These are phyloP conservation scores for Solanum habrochaites DNA, from an alignment of 257 asterid genomes.

Conservation along the genomic window DNA sequence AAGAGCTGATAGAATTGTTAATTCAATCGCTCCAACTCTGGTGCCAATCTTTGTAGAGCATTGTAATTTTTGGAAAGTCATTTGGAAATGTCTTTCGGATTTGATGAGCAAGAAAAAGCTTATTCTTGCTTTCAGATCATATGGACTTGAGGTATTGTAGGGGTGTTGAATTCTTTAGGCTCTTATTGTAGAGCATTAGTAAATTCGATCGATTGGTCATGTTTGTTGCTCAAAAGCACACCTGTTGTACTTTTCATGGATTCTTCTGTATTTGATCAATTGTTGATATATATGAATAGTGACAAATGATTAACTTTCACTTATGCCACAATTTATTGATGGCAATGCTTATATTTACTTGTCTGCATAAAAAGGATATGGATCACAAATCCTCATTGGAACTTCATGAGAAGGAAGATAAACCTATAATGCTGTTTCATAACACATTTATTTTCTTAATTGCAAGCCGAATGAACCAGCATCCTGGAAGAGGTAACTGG, in stretches of 20 bases:
- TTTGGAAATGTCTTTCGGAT: slow-evolving; percentile 3
- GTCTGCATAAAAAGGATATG: not conserved
- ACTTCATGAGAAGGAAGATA: not conserved
- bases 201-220: not conserved
- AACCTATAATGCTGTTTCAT: not conserved
- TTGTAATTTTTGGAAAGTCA: not conserved
- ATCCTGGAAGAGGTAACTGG: not conserved
- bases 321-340: not conserved
- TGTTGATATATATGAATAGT: slow-evolving; percentile 10
- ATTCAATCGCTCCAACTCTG: slow-evolving; percentile 14
- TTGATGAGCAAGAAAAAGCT: slow-evolving; percentile 12
- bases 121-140: slow-evolving; percentile 7
- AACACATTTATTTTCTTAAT: not conserved
- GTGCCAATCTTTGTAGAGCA: slow-evolving; percentile 5
- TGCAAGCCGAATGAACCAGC: not conserved
- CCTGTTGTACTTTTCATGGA: slow-evolving; percentile 1
- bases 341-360: not conserved
- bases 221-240: slow-evolving; percentile 13
- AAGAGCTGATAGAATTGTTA: not conserved
- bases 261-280: slow-evolving; percentile 3
- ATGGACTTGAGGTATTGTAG: slow-evolving; percentile 15
- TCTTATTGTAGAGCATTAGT: slow-evolving; percentile 1
- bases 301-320: not conserved
- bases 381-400: not conserved
- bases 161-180: slow-evolving; percentile 12